Evolutionary conservation across 345 rosid species (phyloP), one percentile per base, ranked within the genome.

Genomic region (Pugionium dolabratum): DNA sequence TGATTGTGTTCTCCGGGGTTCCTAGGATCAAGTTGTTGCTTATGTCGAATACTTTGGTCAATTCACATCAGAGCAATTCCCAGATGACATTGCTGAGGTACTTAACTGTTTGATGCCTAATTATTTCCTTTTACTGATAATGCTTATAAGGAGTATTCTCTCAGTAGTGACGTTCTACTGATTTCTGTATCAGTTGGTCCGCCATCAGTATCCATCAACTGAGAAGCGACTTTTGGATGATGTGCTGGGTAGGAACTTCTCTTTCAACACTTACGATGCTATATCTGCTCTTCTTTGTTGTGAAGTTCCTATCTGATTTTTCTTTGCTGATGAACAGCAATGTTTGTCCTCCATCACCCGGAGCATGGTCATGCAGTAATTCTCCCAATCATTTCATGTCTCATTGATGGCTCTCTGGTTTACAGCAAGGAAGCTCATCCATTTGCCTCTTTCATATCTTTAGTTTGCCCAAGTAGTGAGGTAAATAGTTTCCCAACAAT

Each of bases 301-400:
- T 69, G 41, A 26, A 46, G 18, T 43, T 54, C 43, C 40, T 37
- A 25, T 54, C 72, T 74, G 44, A 67, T 61, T 59, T 64, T 48
- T 30, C n/a, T 63, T 73, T 62, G 11, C 67, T 59, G 57, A 54
- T 72, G 66, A 64, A 62, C 91, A 93, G 98, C 98, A n/a, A 93
- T 64, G 25, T 93, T 93, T 84, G 98, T 93, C 67, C 91, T 93
- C 59, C 89, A 93, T 74, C 98, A 93, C 74, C 98, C 98, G 25
- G 98, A 93, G 80, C 96, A 89, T 60, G 98, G 98, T 46, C 97
- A 85, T 66, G 94, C 97, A 6, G 98, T 93, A 45, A 80, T 86
- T 79, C 97, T 86, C 85, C 98, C 97, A 7, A 88, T 93, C 39
- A 93, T 93, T 73, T 87, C 98, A 71, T 86, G 87, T 60, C 83